Percentiles rank a stretch among this genome's conserved stretches.
phyloP scores from a whole-genome alignment of 1,139 yeast species.

The Saccharomyces hybrid region DNA sequence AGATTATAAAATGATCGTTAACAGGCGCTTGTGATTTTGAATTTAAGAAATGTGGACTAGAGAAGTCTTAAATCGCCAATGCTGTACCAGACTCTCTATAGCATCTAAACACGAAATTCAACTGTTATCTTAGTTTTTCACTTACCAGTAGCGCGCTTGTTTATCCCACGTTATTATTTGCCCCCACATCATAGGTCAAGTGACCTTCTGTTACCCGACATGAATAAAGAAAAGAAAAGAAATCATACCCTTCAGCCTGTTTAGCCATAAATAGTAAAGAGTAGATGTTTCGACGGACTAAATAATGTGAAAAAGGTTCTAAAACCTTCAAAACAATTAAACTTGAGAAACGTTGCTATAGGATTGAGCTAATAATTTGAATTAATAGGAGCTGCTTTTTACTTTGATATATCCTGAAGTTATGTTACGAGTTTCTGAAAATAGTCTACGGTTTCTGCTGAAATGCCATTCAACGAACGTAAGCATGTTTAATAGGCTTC shows the following conservation, averaged over 20 bases:
- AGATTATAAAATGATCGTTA: background rate
- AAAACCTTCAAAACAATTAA: background rate
- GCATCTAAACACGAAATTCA: background rate
- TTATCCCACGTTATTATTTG: background rate
- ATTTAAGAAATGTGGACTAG: background rate
- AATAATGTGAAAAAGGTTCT: background rate
- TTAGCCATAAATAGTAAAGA: background rate
- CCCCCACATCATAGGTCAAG: background rate
- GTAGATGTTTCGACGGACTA: background rate
- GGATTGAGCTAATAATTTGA: background rate
- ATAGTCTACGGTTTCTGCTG: background rate
- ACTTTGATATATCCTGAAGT: background rate
- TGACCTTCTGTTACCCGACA: background rate
- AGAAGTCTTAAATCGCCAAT: background rate
- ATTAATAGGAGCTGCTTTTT: background rate
- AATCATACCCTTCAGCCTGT: background rate
- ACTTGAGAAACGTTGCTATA: background rate
- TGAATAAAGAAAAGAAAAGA: background rate
- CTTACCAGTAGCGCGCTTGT: background rate
- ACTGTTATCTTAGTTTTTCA: background rate
- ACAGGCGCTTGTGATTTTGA: too few species aligned
- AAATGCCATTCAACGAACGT: background rate
- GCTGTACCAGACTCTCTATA: background rate
- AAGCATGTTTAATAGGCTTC: background rate
- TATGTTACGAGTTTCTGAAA: background rate